Percentiles rank a stretch among this genome's conserved stretches.
Conservation (phyloP, 2,329 filamentous ascomycete species). For the Claviceps cyperi region DNA sequence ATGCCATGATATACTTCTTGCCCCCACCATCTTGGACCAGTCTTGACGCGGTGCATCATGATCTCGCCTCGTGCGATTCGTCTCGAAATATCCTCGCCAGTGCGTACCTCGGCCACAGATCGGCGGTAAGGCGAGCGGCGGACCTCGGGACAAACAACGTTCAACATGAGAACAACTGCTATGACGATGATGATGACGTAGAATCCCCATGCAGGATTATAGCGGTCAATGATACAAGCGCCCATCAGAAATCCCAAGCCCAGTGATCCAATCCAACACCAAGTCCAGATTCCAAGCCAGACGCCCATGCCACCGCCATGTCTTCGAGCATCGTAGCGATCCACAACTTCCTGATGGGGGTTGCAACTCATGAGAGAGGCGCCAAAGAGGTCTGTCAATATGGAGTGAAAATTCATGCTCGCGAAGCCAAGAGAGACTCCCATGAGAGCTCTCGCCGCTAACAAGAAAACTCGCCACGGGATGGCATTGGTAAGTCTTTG, state of each 20-base stretch:
- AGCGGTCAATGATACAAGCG: slow-evolving; percentile 49
- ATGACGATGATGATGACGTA: slow-evolving; percentile 58
- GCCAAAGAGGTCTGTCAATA: slow-evolving; percentile 61
- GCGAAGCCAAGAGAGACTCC: slow-evolving; percentile 59
- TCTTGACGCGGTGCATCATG: slow-evolving; percentile 59
- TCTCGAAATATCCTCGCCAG: slow-evolving; percentile 34
- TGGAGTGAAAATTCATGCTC: slow-evolving; percentile 62
- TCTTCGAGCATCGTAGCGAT: slow-evolving; percentile 52
- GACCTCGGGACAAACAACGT: slow-evolving; percentile 58
- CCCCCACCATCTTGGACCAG: slow-evolving; percentile 62
- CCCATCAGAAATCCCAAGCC: slow-evolving; percentile 59
- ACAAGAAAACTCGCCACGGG: slow-evolving; percentile 44
- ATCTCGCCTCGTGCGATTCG: slow-evolving; percentile 58
- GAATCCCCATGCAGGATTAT: slow-evolving; percentile 59
- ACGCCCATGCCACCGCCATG: slow-evolving; percentile 66
- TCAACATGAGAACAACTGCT: slow-evolving; percentile 50
- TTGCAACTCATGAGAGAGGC: slow-evolving; percentile 58
- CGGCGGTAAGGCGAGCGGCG: slow-evolving; percentile 53
- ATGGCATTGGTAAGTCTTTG: slow-evolving; percentile 40
- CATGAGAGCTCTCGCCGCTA: slow-evolving; percentile 50
- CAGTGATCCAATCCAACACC: slow-evolving; percentile 60
- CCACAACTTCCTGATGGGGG: slow-evolving; percentile 58
- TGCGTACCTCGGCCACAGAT: slow-evolving; percentile 51
- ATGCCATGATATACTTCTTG: slow-evolving; percentile 62
- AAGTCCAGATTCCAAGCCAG: slow-evolving; percentile 70